Percentiles rank a stretch among this genome's conserved stretches.
These are phyloP conservation scores for Auricularia auricula-judae DNA, from an alignment of 768 basidiomycete species.

Conservation along the genomic window DNA sequence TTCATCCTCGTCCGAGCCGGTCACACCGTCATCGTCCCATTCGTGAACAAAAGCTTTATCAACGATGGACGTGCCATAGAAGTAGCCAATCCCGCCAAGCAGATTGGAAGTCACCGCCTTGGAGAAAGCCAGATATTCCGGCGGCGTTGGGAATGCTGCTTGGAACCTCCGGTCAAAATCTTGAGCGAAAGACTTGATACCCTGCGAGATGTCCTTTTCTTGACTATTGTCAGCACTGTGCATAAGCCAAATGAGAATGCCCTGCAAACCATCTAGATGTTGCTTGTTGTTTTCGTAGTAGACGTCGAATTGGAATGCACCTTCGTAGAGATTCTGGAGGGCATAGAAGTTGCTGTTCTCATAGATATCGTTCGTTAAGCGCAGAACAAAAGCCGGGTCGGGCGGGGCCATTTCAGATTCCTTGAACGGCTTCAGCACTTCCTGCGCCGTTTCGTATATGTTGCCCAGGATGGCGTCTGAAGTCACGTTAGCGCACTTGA, in stretches of 20 bases:
- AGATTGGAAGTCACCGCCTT: conserved; percentile 85
- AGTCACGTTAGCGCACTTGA: neutral
- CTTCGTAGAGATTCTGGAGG: conserved; percentile 78
- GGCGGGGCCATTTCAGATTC: conserved; percentile 40
- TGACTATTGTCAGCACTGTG: neutral
- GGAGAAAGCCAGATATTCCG: conserved; percentile 59
- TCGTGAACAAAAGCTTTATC: conserved; percentile 79
- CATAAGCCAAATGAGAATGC: neutral
- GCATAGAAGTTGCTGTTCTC: conserved; percentile 73
- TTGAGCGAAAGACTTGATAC: conserved; percentile 52
- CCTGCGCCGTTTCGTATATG: conserved; percentile 46
- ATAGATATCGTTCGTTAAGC: conserved; percentile 63
- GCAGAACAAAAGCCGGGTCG: conserved; percentile 71
- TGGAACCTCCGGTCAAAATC: conserved; percentile 61
- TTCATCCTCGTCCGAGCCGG: conserved; percentile 19
- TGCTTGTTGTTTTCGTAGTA: conserved; percentile 69
- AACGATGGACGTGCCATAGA: conserved; percentile 82
- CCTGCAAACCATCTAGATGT: conserved; percentile 48
- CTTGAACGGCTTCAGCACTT: conserved; percentile 43
- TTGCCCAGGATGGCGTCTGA: conserved; percentile 54
- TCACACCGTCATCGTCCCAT: conserved; percentile 63
- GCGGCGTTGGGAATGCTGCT: conserved; percentile 54
- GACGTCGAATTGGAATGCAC: conserved; percentile 81
- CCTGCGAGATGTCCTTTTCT: conserved; percentile 38
- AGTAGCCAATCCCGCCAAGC: conserved; percentile 89